Evolutionary conservation across 345 rosid genomes (phyloP).

Genomic region (Bruguiera parviflora): DNA sequence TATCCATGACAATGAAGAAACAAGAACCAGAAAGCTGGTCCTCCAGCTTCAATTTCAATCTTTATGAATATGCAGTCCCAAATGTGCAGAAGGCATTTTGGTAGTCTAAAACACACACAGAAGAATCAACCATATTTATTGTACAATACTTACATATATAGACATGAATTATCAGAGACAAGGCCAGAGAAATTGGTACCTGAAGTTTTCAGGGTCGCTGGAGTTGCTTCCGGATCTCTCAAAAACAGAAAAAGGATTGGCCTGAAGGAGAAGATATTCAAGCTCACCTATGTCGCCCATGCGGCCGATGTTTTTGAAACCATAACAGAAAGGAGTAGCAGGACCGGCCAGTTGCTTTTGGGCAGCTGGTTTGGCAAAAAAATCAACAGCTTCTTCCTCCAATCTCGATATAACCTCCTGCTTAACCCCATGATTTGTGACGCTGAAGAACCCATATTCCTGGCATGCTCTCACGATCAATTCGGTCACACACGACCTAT

Average conservation of each 20-base stretch:
- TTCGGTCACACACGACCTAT: slow-evolving; percentile 43
- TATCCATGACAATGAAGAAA: not conserved
- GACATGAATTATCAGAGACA: not conserved
- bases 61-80: too few species aligned
- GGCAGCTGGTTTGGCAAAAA: slow-evolving; percentile 53
- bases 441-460: slow-evolving; percentile 79
- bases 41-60: not conserved
- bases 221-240: slow-evolving; percentile 46
- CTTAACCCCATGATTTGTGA: slow-evolving; percentile 69
- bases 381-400: slow-evolving; percentile 55
- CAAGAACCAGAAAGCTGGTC: slow-evolving; percentile 7
- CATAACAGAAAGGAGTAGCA: slow-evolving; percentile 69
- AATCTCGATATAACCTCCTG: slow-evolving; percentile 29
- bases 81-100: too few species aligned
- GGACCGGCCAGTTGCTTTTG: slow-evolving; percentile 61
- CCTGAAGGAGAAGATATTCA: slow-evolving; percentile 68
- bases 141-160: too few species aligned
- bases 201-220: slow-evolving; percentile 57
- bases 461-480: slow-evolving; percentile 67
- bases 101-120: not conserved
- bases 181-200: slow-evolving; percentile 36
- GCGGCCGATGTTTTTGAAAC: slow-evolving; percentile 68
- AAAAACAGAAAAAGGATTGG: slow-evolving; percentile 43
- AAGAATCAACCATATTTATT: not conserved
- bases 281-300: slow-evolving; percentile 81